Base-by-base conservation (phyloP, 768 basidiomycete genomes). In the Mycena alexandri region DNA sequence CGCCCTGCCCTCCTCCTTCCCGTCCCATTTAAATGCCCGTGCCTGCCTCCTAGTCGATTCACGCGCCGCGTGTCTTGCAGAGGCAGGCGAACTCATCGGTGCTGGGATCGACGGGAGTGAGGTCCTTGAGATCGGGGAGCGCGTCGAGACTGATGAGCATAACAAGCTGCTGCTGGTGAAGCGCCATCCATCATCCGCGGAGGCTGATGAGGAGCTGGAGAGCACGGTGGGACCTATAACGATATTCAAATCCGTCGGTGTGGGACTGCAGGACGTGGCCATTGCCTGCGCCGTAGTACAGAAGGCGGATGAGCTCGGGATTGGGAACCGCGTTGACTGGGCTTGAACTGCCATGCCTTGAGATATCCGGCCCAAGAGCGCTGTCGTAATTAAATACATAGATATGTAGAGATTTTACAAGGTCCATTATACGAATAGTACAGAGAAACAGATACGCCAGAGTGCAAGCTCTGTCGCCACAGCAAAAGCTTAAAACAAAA, bases 231-330 rank as follows among this genome's bases (percentile, higher is more conserved):
- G 86, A 0, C 83, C 85, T 0, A 82, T 95, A 13, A 93, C 90
- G 1, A 83, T 96, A 33, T 96, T 94, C 85, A 96, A 96, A 79
- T 93, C 91, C 0, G 95, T 96, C 7, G 95, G 95, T 2, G 78
- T 95, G 8, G 93, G 92, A 1, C 78, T 93, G n/a, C 95, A 96
- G 73, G 95, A 97, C 70, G 92, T 93, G 6, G 92, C 90, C 0
- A 93, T 96, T 64, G 89, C 93, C 12, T 83, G 79, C 61, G 86
- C 90, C 3, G 87, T 95, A 1, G 85, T 94, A 2, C 78, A 85
- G 5, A 83, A 82, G 57, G 94, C 94, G 2, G 79, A 88, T 71
- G 73, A 80, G 59, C 77, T 84, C 72, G 83, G 81, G 1, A 69
- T 87, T 6, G 93, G 94, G 10, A 86, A 80, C 0, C 60, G 72